These are phyloP conservation scores for Crucihimalaya himalaica DNA, from an alignment of 345 rosid species.

Conservation along the genomic window DNA sequence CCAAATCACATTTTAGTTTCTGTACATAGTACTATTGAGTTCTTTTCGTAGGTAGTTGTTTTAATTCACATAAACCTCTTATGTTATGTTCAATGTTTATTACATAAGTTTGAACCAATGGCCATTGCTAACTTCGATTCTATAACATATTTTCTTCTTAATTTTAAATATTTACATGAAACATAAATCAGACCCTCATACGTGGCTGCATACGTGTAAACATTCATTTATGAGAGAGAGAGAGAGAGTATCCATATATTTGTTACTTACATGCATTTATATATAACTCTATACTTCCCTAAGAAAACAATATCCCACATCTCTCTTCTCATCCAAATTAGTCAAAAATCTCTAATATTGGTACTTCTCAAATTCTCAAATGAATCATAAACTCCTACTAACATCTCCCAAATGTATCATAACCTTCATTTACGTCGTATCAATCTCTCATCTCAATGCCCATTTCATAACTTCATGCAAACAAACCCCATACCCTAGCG, in stretches of 20 bases:
- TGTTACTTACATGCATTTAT: not conserved
- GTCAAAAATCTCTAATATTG: not conserved
- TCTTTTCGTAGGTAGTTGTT: constrained; percentile 6
- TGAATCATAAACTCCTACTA: constrained; percentile 24
- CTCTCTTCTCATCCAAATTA: constrained; percentile 6
- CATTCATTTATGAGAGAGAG: constrained; percentile 20
- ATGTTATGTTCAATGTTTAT: not conserved
- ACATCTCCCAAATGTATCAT: constrained; percentile 27
- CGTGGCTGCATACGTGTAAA: constrained; percentile 32
- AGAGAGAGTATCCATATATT: constrained; percentile 9
- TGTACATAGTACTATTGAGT: not conserved
- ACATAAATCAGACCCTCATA: constrained; percentile 18
- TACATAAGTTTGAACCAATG: constrained; percentile 18
- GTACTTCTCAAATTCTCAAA: constrained; percentile 15
- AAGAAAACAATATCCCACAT: constrained; percentile 1
- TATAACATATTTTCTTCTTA: constrained; percentile 1
- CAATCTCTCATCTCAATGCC: constrained; percentile 32
- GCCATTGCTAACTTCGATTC: constrained; percentile 33
- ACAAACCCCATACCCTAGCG: constrained; percentile 62
- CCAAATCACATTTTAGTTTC: constrained; percentile 3
- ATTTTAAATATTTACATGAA: not conserved
- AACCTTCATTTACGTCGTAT: constrained; percentile 20
- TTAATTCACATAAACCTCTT: constrained; percentile 11
- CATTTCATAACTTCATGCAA: constrained; percentile 49
- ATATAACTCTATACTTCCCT: constrained; percentile 11